A percentile compares a stretch with the other conserved stretches of the same genome.
Evolutionary conservation across 164 flowering plant species (phyloP).

Genomic region (Magnolia sinica): DNA sequence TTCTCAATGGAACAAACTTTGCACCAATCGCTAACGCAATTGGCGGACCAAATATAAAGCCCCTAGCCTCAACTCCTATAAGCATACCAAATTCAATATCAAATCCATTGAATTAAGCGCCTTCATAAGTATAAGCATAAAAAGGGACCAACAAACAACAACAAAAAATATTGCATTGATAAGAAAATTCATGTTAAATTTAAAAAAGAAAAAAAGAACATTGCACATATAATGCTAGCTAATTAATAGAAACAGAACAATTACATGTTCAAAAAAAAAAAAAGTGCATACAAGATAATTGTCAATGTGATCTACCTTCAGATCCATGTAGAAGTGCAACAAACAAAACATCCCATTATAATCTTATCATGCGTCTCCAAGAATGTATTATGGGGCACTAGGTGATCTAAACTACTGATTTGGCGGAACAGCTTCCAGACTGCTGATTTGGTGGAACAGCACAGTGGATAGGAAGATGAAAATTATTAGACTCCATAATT

Average conservation of each 20-base stretch:
- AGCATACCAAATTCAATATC: slow-evolving; percentile 5
- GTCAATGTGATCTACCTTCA: not conserved
- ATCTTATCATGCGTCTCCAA: not conserved
- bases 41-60: slow-evolving; percentile 93
- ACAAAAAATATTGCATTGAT: no score
- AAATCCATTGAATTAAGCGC: not conserved
- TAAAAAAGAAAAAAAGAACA: no score
- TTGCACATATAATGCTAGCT: no score
- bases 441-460: no score
- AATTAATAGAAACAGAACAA: no score
- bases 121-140: not conserved
- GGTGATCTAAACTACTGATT: no score
- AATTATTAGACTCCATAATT: no score
- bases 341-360: not conserved
- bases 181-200: no score
- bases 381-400: no score
- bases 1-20: slow-evolving; percentile 93
- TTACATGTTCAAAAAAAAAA: not conserved
- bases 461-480: no score
- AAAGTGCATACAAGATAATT: not conserved
- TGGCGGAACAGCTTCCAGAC: no score
- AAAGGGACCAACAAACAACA: not conserved
- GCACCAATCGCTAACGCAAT: slow-evolving; percentile 97
- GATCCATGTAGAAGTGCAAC: no score
- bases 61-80: slow-evolving; percentile 90